phyloP scores from a whole-genome alignment of 1,284 basidiomycete species.

The Cutaneotrichosporon cavernicola region DNA sequence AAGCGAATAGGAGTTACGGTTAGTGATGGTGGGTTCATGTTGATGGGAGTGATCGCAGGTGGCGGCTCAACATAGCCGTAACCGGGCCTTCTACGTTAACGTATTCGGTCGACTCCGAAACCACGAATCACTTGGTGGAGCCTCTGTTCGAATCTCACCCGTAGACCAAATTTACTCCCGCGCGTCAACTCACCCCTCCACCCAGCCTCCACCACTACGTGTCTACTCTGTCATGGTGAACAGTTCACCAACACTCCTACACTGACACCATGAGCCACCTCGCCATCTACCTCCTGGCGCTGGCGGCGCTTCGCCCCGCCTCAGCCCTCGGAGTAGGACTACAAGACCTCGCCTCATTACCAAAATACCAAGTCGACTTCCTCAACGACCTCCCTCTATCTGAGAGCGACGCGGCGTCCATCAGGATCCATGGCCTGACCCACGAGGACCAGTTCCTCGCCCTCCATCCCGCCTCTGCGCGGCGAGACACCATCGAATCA shows the following conservation, averaged over 20 bases:
- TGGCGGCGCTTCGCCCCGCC: conserved; percentile 22
- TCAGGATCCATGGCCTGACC: conserved; percentile 66
- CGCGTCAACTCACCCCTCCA: too few species aligned
- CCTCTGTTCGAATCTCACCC: not conserved
- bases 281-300: conserved; percentile 37
- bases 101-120: not conserved
- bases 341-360: conserved; percentile 74
- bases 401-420: conserved; percentile 69
- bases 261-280: conserved; percentile 14
- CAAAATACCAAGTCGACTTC: conserved; percentile 78
- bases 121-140: not conserved
- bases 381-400: conserved; percentile 74
- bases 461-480: conserved; percentile 50
- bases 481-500: conserved; percentile 58
- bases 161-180: not conserved
- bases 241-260: not conserved
- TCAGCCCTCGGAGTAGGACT: conserved; percentile 33
- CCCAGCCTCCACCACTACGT: conserved; percentile 4
- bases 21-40: too few species aligned
- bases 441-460: conserved; percentile 73
- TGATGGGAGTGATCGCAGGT: not conserved
- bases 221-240: too few species aligned
- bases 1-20: not conserved
- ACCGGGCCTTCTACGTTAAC: not conserved
- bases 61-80: not conserved